Evolutionary conservation across 345 rosid genomes (phyloP).

Genomic region (Eutrema japonicum): DNA sequence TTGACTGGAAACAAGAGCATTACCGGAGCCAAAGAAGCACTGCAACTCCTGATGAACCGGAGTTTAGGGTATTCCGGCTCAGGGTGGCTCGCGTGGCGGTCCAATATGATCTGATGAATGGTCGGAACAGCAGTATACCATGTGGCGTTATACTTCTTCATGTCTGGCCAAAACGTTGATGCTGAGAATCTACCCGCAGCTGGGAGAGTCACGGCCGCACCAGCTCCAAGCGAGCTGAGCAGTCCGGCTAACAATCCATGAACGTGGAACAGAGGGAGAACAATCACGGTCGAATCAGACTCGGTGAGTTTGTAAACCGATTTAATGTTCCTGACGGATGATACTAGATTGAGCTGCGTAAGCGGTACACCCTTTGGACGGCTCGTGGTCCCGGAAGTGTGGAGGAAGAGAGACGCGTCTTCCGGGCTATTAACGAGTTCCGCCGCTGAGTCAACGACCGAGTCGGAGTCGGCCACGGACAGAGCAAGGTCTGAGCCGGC

Average conservation of each 20-base stretch:
- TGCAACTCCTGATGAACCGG: constrained; percentile 86
- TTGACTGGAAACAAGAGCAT: constrained; percentile 6
- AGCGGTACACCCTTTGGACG: constrained; percentile 79
- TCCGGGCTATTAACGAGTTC: constrained; percentile 56
- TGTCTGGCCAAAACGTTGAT: constrained; percentile 80
- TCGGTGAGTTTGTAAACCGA: constrained; percentile 74
- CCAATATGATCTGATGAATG: constrained; percentile 85
- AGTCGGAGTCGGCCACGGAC: constrained; percentile 37
- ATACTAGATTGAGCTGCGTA: constrained; percentile 63
- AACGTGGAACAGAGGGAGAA: constrained; percentile 85
- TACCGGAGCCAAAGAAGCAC: constrained; percentile 82
- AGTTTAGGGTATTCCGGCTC: constrained; percentile 68
- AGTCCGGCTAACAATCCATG: constrained; percentile 82
- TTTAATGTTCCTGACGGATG: constrained; percentile 59
- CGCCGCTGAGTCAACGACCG: constrained; percentile 28
- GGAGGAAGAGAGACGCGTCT: constrained; percentile 70
- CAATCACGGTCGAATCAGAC: constrained; percentile 79
- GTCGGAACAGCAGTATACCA: constrained; percentile 96
- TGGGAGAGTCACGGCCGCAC: constrained; percentile 81
- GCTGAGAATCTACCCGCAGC: constrained; percentile 85
- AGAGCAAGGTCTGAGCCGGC: constrained; percentile 45
- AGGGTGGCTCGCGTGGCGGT: constrained; percentile 66
- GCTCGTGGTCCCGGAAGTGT: constrained; percentile 82
- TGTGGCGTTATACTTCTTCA: constrained; percentile 70
- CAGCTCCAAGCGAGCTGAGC: constrained; percentile 72